phyloP scores from a whole-genome alignment of 202 grass and related monocot genomes.

The Panicum hallii region DNA sequence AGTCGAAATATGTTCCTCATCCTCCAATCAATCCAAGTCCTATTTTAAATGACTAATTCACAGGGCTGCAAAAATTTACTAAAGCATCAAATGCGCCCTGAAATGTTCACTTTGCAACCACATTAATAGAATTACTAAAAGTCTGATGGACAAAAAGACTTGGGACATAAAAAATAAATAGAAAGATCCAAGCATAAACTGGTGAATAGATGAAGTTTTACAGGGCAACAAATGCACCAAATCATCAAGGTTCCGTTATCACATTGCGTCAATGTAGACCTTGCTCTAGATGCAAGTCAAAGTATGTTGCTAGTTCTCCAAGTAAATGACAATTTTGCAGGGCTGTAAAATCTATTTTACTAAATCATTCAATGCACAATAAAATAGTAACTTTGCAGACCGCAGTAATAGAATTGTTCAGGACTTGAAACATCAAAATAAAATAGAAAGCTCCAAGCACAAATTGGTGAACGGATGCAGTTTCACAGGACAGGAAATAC shows the following conservation, averaged over 20 bases:
- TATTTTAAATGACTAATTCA: neutral
- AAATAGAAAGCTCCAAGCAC: slow-evolving; percentile 21
- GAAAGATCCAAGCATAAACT: slow-evolving; percentile 26
- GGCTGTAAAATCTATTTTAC: neutral
- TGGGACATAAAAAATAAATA: neutral
- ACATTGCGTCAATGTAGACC: neutral
- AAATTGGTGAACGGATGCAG: slow-evolving; percentile 17
- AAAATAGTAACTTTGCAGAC: slow-evolving; percentile 11
- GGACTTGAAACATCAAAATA: neutral
- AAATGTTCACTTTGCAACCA: neutral
- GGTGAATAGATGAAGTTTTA: slow-evolving; percentile 19
- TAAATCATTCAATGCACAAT: slow-evolving; percentile 11
- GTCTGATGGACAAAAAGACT: neutral
- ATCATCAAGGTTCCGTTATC: neutral
- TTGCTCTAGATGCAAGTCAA: neutral
- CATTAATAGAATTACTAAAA: neutral
- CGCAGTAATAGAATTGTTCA: neutral
- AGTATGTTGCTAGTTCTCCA: neutral
- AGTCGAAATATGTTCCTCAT: neutral
- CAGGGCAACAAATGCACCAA: neutral
- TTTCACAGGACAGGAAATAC: neutral
- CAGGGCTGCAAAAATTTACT: neutral
- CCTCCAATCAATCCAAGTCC: neutral
- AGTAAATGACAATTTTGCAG: neutral
- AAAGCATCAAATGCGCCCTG: slow-evolving; percentile 4